Conservation (phyloP, 805 yeast genomes). For the Candida dendrica region DNA sequence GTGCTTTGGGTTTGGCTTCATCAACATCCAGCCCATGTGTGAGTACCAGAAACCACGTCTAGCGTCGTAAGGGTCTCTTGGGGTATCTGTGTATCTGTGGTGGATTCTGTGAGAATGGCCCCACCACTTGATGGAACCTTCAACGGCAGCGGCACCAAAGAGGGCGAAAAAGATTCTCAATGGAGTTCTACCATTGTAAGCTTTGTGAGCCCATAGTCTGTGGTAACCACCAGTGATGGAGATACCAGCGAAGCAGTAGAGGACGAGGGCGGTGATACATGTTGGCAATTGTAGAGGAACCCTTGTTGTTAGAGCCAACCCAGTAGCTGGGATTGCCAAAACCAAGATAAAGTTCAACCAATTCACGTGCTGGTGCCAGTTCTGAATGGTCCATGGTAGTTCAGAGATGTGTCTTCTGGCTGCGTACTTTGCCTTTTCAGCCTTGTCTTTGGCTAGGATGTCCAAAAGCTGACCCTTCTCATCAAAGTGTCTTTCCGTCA, state of each 20-base stretch:
- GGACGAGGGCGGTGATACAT: conserved; percentile 35
- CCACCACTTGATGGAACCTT: conserved; percentile 90
- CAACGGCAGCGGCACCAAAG: conserved; percentile 78
- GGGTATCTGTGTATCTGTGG: conserved; percentile 80
- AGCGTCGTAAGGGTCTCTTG: conserved; percentile 82
- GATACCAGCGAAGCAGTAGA: conserved; percentile 57
- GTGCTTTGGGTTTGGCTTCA: conserved; percentile 73
- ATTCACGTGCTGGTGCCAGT: conserved; percentile 71
- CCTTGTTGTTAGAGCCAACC: conserved; percentile 35
- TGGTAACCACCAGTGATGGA: conserved; percentile 85
- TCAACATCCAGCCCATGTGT: conserved; percentile 83
- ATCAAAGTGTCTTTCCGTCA: conserved; percentile 63
- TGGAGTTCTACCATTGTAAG: conserved; percentile 58
- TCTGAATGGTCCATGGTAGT: conserved; percentile 65
- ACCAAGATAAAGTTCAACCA: conserved; percentile 72
- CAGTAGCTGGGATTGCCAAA: conserved; percentile 49
- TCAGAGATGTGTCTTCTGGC: conserved; percentile 57
- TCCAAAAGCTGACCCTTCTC: conserved; percentile 33
- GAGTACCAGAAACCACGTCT: conserved; percentile 78
- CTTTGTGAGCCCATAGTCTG: conserved; percentile 70
- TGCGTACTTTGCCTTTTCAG: conserved; percentile 31
- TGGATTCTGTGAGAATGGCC: conserved; percentile 79
- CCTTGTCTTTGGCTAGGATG: conserved; percentile 37
- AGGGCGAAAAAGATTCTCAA: conserved; percentile 60
- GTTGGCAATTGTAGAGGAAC: conserved; percentile 38